Conservation (phyloP, 306 rosid genomes). For the Rosa multiflora region DNA sequence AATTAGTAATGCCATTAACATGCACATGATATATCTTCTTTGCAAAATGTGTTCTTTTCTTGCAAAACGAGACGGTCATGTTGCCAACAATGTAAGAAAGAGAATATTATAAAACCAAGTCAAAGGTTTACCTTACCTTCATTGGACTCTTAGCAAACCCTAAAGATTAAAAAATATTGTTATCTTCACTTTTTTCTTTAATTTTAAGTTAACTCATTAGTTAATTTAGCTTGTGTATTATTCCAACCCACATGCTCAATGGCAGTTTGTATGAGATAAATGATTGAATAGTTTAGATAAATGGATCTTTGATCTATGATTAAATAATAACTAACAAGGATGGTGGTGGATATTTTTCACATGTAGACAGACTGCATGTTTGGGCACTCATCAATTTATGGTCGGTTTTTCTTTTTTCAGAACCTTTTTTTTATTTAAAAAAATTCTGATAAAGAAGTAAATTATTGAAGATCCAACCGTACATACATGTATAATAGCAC, state of each 20-base stretch:
- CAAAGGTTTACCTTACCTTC: constrained; percentile 23
- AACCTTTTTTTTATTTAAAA: background rate
- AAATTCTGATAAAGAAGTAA: background rate
- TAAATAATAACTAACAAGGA: constrained; percentile 21
- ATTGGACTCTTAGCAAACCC: constrained; percentile 29
- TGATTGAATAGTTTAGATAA: constrained; percentile 15
- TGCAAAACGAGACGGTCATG: constrained; percentile 21
- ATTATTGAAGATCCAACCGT: background rate
- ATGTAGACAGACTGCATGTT: constrained; percentile 42
- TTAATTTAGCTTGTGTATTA: constrained; percentile 25
- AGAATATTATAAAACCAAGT: constrained; percentile 21
- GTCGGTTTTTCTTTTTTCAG: constrained; percentile 11
- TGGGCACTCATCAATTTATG: constrained; percentile 26
- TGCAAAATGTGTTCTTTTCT: constrained; percentile 21
- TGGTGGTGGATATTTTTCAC: constrained; percentile 32
- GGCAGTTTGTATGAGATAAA: constrained; percentile 31
- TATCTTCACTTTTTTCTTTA: no score
- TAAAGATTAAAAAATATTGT: background rate
- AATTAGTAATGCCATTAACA: constrained; percentile 10
- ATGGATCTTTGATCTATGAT: constrained; percentile 20
- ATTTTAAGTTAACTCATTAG: background rate
- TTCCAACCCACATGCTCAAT: constrained; percentile 51
- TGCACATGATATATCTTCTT: constrained; percentile 24
- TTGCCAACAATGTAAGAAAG: constrained; percentile 18
- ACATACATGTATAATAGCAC: background rate